Conservation (phyloP, 345 rosid species). For the Laguncularia racemosa region DNA sequence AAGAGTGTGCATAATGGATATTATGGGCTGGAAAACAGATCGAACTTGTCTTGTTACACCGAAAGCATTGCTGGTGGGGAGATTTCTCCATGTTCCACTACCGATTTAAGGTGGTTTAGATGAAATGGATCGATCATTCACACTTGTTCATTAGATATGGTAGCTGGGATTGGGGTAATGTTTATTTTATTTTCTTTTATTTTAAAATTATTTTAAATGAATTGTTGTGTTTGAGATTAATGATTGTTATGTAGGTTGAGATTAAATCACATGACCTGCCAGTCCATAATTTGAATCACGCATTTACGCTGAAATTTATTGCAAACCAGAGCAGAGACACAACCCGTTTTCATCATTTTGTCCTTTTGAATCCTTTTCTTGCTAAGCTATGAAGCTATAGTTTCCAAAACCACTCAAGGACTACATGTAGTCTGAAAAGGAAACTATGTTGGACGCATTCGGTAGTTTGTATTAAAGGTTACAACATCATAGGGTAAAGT, state of each 20-base stretch:
- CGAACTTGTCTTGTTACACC: constrained; percentile 34
- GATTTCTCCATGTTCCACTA: constrained; percentile 63
- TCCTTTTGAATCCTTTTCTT: no score
- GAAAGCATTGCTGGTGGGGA: constrained; percentile 44
- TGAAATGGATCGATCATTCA: constrained; percentile 13
- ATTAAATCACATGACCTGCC: no score
- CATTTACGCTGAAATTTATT: no score
- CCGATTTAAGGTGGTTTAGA: constrained; percentile 54
- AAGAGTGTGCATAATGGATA: constrained; percentile 50
- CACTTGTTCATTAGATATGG: not conserved
- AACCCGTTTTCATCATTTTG: no score
- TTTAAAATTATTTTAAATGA: no score
- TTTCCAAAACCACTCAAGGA: not conserved
- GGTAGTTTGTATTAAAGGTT: not conserved
- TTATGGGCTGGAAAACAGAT: constrained; percentile 36
- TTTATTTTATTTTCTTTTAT: no score
- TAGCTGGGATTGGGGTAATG: not conserved
- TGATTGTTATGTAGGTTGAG: no score
- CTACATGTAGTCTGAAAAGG: not conserved
- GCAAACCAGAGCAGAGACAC: no score
- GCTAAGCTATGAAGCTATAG: not conserved
- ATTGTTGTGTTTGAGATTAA: no score
- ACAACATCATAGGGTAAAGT: no score
- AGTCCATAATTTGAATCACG: no score
- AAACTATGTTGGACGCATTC: not conserved